Percentiles rank a stretch among this genome's conserved stretches.
Evolutionary conservation across 2,329 filamentous ascomycete species (phyloP).

Genomic region (Aspergillus arachidicola): DNA sequence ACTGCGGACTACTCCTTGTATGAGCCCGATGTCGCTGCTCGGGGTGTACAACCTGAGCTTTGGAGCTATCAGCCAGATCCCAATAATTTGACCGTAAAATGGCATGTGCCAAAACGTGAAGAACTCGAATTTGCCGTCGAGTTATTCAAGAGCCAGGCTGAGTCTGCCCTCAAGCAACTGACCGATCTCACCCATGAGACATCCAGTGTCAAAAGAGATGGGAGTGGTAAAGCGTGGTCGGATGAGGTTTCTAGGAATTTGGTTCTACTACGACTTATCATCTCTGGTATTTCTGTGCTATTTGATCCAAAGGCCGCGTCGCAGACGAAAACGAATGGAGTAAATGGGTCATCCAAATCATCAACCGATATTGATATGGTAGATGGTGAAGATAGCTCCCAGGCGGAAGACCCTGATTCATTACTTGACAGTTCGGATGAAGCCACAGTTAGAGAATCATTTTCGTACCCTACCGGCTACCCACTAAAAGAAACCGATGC

Average conservation of each 20-base stretch:
- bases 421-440: slow-evolving; percentile 61
- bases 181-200: slow-evolving; percentile 78
- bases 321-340: slow-evolving; percentile 43
- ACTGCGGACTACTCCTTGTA: slow-evolving; percentile 87
- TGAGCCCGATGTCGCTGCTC: slow-evolving; percentile 71
- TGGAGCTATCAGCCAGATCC: slow-evolving; percentile 83
- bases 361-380: slow-evolving; percentile 49
- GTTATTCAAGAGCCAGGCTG: slow-evolving; percentile 82
- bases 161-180: slow-evolving; percentile 73
- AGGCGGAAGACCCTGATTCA: slow-evolving; percentile 49
- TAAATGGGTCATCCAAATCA: slow-evolving; percentile 43
- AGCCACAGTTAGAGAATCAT: slow-evolving; percentile 73
- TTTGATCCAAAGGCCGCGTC: slow-evolving; percentile 80
- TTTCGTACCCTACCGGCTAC: slow-evolving; percentile 87
- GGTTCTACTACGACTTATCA: slow-evolving; percentile 81
- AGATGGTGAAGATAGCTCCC: slow-evolving; percentile 41
- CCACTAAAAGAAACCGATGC: slow-evolving; percentile 65
- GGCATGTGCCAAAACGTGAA: slow-evolving; percentile 79
- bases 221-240: slow-evolving; percentile 98
- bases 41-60: slow-evolving; percentile 73
- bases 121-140: slow-evolving; percentile 89
- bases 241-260: slow-evolving; percentile 92
- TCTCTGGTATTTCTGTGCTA: slow-evolving; percentile 85
- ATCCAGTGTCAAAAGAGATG: slow-evolving; percentile 82
- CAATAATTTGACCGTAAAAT: slow-evolving; percentile 77